phyloP scores from a whole-genome alignment of 1,139 yeast genomes.

The Yamadazyma diospyri region DNA sequence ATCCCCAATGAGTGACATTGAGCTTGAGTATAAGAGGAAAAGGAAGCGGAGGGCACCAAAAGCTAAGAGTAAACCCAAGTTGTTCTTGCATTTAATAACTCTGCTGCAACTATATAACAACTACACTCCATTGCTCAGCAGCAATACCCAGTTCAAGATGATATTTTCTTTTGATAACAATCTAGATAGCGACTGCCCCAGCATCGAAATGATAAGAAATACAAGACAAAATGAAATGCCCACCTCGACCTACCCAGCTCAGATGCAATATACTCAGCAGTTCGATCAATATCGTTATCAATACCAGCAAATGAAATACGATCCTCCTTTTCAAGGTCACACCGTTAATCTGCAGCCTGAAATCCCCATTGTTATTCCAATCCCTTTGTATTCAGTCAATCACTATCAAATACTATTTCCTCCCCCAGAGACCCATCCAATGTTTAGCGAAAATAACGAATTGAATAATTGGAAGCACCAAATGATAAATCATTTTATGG shows the following conservation, averaged over 20 bases:
- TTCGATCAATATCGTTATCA: background rate
- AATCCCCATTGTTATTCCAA: conserved; percentile 37
- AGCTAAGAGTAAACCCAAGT: conserved; percentile 9
- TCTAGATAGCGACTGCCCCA: conserved; percentile 42
- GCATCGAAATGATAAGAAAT: conserved; percentile 33
- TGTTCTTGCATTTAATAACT: conserved; percentile 34
- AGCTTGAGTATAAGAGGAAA: conserved; percentile 13
- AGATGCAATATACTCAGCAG: background rate
- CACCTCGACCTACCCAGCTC: conserved; percentile 2
- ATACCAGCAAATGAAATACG: background rate
- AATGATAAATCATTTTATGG: conserved; percentile 27
- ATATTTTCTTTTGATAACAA: conserved; percentile 60
- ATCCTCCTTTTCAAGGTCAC: background rate
- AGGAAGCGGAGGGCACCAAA: conserved; percentile 7
- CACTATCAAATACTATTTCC: conserved; percentile 29
- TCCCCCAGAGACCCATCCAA: conserved; percentile 21
- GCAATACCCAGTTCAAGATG: conserved; percentile 32
- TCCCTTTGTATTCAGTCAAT: conserved; percentile 36
- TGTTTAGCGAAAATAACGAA: conserved; percentile 17
- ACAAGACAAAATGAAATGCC: conserved; percentile 9
- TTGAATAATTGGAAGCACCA: conserved; percentile 31
- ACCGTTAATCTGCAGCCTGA: conserved; percentile 2
- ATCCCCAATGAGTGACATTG: conserved; percentile 7
- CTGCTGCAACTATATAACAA: conserved; percentile 39
- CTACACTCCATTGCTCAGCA: conserved; percentile 25